Evolutionary conservation across 176 grass and related monocot species (phyloP).

Genomic region (Zizania latifolia): DNA sequence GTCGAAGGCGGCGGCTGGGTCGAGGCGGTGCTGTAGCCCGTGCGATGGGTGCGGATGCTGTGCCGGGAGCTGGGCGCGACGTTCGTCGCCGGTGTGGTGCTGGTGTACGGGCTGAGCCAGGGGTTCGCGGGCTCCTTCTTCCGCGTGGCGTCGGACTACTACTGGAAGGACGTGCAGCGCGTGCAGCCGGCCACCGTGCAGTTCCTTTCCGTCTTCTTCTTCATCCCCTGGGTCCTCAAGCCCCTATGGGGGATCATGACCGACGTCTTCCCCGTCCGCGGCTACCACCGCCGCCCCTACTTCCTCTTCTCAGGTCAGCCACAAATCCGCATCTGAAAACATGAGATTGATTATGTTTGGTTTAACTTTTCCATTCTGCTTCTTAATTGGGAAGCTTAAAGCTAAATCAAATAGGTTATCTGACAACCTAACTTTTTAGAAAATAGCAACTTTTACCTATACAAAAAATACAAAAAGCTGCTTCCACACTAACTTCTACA

Average conservation of each 20-base stretch:
- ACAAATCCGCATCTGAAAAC: background rate
- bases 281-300: constrained; percentile 82
- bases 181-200: constrained; percentile 77
- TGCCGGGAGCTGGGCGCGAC: constrained; percentile 74
- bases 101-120: constrained; percentile 86
- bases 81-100: constrained; percentile 67
- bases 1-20: too few species aligned
- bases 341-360: background rate
- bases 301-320: constrained; percentile 67
- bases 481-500: too few species aligned
- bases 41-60: constrained; percentile 76
- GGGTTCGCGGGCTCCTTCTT: constrained; percentile 73
- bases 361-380: too few species aligned
- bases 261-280: constrained; percentile 68
- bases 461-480: too few species aligned
- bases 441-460: too few species aligned
- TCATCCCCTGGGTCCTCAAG: constrained; percentile 81
- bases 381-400: too few species aligned
- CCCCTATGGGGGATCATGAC: constrained; percentile 87
- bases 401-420: too few species aligned
- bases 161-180: constrained; percentile 95
- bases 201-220: constrained; percentile 65
- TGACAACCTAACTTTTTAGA: too few species aligned
- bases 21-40: constrained; percentile 34
- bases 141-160: constrained; percentile 78